These are phyloP conservation scores for Trichosporon sp. DNA, from an alignment of 1,284 basidiomycete genomes.

Conservation along the genomic window DNA sequence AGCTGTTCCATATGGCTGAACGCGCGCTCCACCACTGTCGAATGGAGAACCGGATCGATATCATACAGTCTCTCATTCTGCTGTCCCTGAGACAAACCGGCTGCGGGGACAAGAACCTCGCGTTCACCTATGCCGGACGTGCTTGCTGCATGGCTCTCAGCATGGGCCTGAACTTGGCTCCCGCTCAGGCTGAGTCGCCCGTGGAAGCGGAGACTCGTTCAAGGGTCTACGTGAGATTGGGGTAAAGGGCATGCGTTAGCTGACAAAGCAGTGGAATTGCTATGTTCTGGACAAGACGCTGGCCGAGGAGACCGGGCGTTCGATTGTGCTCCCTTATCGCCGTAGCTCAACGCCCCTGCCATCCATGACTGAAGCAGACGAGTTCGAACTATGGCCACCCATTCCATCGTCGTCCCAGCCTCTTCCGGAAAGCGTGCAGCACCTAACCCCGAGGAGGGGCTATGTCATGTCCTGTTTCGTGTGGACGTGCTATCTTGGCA, in stretches of 20 bases:
- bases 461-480: constrained; percentile 41
- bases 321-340: constrained; percentile 46
- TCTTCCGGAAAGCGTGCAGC: constrained; percentile 23
- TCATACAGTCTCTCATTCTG: constrained; percentile 47
- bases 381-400: constrained; percentile 49
- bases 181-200: constrained; percentile 28
- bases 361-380: constrained; percentile 47
- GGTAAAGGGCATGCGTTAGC: not conserved
- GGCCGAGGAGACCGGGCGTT: constrained; percentile 50
- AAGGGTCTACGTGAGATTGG: constrained; percentile 32
- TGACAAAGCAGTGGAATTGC: constrained; percentile 40
- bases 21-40: constrained; percentile 27
- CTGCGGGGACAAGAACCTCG: constrained; percentile 48
- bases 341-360: constrained; percentile 48
- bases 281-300: constrained; percentile 51
- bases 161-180: constrained; percentile 47
- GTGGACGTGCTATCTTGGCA: constrained; percentile 41
- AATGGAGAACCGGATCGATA: constrained; percentile 33
- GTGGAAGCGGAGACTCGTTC: constrained; percentile 35
- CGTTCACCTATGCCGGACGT: constrained; percentile 47
- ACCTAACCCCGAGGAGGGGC: constrained; percentile 28
- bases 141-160: constrained; percentile 50
- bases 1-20: constrained; percentile 50
- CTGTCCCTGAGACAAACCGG: constrained; percentile 51
- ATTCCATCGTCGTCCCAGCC: constrained; percentile 26